These are phyloP conservation scores for Wallacemonas sp. DNA, from an alignment of 208 protist species.

Conservation along the genomic window DNA sequence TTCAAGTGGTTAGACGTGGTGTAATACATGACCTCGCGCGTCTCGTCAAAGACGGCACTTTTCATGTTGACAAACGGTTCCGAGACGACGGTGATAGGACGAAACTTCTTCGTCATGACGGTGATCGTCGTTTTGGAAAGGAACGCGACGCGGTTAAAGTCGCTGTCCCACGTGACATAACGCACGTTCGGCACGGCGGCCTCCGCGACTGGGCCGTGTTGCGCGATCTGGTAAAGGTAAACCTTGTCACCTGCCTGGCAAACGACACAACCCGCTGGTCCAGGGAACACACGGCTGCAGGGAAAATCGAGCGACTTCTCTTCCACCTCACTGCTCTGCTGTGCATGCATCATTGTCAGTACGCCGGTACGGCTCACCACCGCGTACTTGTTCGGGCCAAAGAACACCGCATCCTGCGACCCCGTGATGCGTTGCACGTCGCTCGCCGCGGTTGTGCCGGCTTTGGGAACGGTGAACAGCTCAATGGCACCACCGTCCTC, in stretches of 20 bases:
- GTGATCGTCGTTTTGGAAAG: conserved; percentile 89
- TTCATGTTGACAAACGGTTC: conserved; percentile 96
- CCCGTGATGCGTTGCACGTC: conserved; percentile 53
- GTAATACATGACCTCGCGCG: conserved; percentile 97
- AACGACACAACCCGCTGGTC: conserved; percentile 73
- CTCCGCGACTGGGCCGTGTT: conserved; percentile 76
- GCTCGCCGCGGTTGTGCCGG: conserved; percentile 19
- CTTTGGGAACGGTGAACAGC: conserved; percentile 26
- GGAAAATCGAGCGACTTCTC: conserved; percentile 70
- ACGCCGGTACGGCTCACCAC: conserved; percentile 85
- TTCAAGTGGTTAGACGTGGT: conserved; percentile 99
- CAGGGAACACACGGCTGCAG: conserved; percentile 77
- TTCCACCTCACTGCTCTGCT: conserved; percentile 51
- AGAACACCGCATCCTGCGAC: conserved; percentile 90
- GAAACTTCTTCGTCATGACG: conserved; percentile 90
- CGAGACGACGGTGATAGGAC: conserved; percentile 86
- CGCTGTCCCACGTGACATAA: conserved; percentile 95
- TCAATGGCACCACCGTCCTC: conserved; percentile 35
- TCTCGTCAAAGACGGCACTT: conserved; percentile 89
- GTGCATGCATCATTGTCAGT: conserved; percentile 85
- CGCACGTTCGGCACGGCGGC: conserved; percentile 65
- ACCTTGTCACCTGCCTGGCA: conserved; percentile 84
- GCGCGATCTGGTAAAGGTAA: conserved; percentile 95
- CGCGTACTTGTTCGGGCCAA: conserved; percentile 95
- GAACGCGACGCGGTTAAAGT: conserved; percentile 92